Conservation (phyloP, 1,284 basidiomycete species). For the Bondarzewia mesenterica region DNA sequence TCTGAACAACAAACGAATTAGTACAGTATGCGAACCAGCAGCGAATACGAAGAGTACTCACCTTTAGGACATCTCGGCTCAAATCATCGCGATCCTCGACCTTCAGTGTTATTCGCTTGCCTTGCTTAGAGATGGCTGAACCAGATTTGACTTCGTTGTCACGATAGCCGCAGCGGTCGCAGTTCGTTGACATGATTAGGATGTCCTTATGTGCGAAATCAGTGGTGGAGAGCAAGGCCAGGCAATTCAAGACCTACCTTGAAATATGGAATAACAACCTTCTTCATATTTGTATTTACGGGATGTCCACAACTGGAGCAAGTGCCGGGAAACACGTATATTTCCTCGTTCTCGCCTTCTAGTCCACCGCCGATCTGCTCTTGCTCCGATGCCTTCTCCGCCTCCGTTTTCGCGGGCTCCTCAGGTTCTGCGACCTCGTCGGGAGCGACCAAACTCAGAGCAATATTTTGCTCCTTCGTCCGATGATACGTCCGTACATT, state of each 20-base stretch:
- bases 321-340: conserved; percentile 82
- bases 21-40: too few species aligned
- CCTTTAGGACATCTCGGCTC: conserved; percentile 92
- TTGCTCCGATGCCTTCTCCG: conserved; percentile 25
- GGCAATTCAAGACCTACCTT: conserved; percentile 45
- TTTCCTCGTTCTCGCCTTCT: conserved; percentile 62
- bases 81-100: conserved; percentile 93
- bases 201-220: conserved; percentile 59
- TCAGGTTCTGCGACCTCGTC: conserved; percentile 31
- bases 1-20: conserved; percentile 20
- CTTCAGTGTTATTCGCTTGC: conserved; percentile 83
- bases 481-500: conserved; percentile 82
- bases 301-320: conserved; percentile 87
- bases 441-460: conserved; percentile 60
- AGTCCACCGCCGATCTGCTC: conserved; percentile 23
- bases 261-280: conserved; percentile 96
- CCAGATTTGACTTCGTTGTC: conserved; percentile 99
- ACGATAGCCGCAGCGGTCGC: conserved; percentile 89
- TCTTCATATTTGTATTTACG: conserved; percentile 91
- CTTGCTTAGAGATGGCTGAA: conserved; percentile 77
- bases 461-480: conserved; percentile 78
- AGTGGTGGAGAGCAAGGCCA: not conserved
- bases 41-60: conserved; percentile 23
- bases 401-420: conserved; percentile 15
- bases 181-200: conserved; percentile 98